Conservation (phyloP, 2,329 filamentous ascomycete species). For the Cladosporium sp. region DNA sequence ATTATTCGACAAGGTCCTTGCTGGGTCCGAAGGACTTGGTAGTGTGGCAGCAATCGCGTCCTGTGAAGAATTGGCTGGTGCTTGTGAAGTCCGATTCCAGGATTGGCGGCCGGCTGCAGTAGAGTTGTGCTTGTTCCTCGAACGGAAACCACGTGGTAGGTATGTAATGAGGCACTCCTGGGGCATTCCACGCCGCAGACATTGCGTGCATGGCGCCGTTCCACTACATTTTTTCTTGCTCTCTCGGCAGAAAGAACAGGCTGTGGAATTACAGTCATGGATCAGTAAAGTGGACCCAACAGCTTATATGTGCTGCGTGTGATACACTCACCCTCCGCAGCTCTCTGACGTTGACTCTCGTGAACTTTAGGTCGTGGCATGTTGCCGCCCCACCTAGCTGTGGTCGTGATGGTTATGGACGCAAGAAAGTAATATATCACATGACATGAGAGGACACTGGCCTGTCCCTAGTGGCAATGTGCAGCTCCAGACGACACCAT, state of each 20-base stretch:
- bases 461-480: neutral
- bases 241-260: constrained; percentile 6
- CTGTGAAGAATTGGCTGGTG: neutral
- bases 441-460: neutral
- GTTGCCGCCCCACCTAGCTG: neutral
- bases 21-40: neutral
- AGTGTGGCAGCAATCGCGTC: neutral
- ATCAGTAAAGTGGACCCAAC: neutral
- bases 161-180: constrained; percentile 7
- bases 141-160: constrained; percentile 1
- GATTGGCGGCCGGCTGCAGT: neutral
- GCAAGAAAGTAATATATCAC: neutral
- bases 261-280: neutral
- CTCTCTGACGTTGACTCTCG: constrained; percentile 9
- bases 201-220: constrained; percentile 6
- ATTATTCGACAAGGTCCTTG: neutral
- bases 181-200: neutral
- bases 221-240: constrained; percentile 7
- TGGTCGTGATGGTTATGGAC: neutral
- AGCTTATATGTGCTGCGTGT: neutral
- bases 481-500: neutral
- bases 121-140: neutral
- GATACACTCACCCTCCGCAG: neutral
- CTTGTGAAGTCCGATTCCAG: neutral
- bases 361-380: constrained; percentile 13